These are phyloP conservation scores for Melaleuca quinquenervia DNA, from an alignment of 345 rosid genomes.

Conservation along the genomic window DNA sequence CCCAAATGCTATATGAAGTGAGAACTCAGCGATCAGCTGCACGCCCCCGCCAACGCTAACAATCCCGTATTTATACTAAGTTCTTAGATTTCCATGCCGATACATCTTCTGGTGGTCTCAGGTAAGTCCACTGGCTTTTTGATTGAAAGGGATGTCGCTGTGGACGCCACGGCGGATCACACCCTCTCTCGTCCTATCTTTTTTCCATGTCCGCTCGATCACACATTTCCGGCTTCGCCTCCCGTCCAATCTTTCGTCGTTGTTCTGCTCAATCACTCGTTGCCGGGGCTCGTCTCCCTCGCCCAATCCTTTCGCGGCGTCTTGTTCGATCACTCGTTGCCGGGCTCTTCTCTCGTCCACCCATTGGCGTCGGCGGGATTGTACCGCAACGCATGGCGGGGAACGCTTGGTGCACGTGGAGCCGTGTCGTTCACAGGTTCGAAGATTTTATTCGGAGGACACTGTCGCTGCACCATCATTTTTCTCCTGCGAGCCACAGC, in stretches of 20 bases:
- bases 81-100: neutral
- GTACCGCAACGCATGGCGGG: neutral
- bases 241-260: neutral
- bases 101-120: neutral
- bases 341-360: neutral
- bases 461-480: neutral
- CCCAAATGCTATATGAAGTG: neutral
- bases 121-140: neutral
- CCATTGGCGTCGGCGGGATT: neutral
- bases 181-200: neutral
- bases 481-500: neutral
- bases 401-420: neutral
- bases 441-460: neutral
- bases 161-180: neutral
- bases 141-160: neutral
- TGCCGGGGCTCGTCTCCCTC: neutral
- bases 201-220: neutral
- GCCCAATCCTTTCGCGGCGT: neutral
- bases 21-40: neutral
- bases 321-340: neutral
- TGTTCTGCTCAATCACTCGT: neutral
- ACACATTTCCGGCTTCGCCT: neutral
- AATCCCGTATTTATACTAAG: neutral
- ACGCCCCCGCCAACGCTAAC: neutral
- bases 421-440: neutral